Base-by-base conservation (phyloP, 768 basidiomycete species). In the Lentinula detonsa region DNA sequence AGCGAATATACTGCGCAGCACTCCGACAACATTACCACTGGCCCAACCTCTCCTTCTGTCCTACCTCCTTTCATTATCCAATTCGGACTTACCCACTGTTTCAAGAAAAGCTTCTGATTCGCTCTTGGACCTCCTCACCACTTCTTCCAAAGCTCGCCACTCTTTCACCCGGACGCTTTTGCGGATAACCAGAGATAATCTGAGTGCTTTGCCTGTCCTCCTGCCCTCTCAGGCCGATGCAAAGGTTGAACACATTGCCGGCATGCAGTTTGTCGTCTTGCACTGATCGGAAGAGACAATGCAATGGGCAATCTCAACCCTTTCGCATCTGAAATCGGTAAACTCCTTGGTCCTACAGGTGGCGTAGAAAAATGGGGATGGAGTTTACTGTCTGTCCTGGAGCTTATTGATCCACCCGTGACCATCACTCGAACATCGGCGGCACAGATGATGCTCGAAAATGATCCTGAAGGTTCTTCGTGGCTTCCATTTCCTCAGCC, bases 311-410 rank as follows among this genome's bases (percentile, higher is more conserved):
- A 74, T 13, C 65, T 81, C 33, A 67, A 75, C 1, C 66, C 79
- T n/a, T 77, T 91, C 37, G 77, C 82, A 13, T 70, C 75, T 15
- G 79, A 77, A 11, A 75, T 92, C 2, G 82, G 80, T 7, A 82
- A 81, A 59, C 77, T 94, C 5, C 79, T 96, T 1, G 94, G 94
- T 3, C 88, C 93, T 1, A 81, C 76, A 0, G 93, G 93, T 5
- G 88, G 90, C 0, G 85, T 97, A 16, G 93, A 97, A 66, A 87
- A 87, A 70, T 98, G 95, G 96, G 91, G 93, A 4, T 94, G 90
- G 88, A 83, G 84, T 52, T 69, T 99, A 4, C 78, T 98, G 33
- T 82, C 84, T 0, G 91, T 89, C n/a, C 74, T 98, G 42, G 87
- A 93, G 65, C 85, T 98, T 60, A 74, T 71, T 2, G 76, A 78